A percentile compares a stretch with the other conserved stretches of the same genome.
phyloP scores from a whole-genome alignment of 352 stramenopile species.

The Ochromonadaceae sp. region DNA sequence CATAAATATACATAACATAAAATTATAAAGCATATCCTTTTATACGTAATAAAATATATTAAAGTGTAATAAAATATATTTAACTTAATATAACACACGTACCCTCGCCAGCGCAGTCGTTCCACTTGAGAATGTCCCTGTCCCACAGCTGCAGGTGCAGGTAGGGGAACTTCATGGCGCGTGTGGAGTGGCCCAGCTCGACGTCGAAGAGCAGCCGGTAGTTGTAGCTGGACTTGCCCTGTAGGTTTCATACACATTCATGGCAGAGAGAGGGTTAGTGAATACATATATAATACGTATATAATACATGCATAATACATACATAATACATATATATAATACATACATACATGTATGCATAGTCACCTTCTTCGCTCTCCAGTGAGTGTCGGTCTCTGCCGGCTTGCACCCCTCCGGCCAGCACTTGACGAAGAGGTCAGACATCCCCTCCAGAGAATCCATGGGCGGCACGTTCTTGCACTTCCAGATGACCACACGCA shows the following conservation, averaged over 20 bases:
- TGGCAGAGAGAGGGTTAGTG: no score
- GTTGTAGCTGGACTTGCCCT: slow-evolving; percentile 67
- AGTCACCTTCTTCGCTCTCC: slow-evolving; percentile 61
- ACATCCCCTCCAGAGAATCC: slow-evolving; percentile 44
- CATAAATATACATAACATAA: no score
- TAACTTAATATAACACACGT: no score
- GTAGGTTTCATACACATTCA: no score
- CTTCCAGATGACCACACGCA: slow-evolving; percentile 77
- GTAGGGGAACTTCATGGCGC: slow-evolving; percentile 60
- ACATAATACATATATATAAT: no score
- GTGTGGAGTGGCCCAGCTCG: slow-evolving; percentile 39
- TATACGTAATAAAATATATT: no score
- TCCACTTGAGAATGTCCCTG: slow-evolving; percentile 73
- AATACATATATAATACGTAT: no score
- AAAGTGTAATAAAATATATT: no score
- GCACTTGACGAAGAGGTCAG: slow-evolving; percentile 66
- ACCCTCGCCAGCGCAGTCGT: slow-evolving; percentile 66
- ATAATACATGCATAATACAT: no score
- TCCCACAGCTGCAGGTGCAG: slow-evolving; percentile 83
- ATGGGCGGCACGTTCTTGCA: slow-evolving; percentile 56
- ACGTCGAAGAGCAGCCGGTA: slow-evolving; percentile 77
- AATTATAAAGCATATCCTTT: no score
- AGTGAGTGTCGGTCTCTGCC: slow-evolving; percentile 67
- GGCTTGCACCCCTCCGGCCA: slow-evolving; percentile 53
- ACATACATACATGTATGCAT: no score